Conservation (phyloP, 257 asterid species). For the Primulina huaijiensis region DNA sequence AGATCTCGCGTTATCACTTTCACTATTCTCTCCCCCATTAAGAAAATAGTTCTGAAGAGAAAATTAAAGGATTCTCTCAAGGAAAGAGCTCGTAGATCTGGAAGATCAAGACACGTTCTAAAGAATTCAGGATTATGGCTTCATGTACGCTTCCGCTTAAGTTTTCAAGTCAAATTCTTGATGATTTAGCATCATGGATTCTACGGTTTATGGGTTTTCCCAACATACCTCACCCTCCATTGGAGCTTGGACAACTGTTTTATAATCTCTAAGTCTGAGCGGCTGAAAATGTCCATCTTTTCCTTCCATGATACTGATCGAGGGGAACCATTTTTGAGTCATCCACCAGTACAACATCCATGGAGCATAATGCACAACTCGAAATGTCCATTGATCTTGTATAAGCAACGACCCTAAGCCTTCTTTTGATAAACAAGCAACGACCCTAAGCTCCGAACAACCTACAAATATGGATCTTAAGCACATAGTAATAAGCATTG, state of each 20-base stretch:
- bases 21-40: too few relatives aligned
- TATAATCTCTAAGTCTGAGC: constrained; percentile 54
- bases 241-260: constrained; percentile 40
- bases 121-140: too few relatives aligned
- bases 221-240: constrained; percentile 60
- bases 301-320: constrained; percentile 54
- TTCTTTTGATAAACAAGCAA: constrained; percentile 42
- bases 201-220: too few relatives aligned
- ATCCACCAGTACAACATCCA: constrained; percentile 84
- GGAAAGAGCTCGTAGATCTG: too few relatives aligned
- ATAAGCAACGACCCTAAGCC: constrained; percentile 32
- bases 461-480: constrained; percentile 32
- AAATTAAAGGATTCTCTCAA: too few relatives aligned
- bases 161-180: too few relatives aligned
- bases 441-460: constrained; percentile 85
- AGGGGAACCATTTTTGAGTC: constrained; percentile 75
- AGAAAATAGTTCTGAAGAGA: too few relatives aligned
- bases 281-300: constrained; percentile 38
- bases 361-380: constrained; percentile 65
- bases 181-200: too few relatives aligned
- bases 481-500: constrained; percentile 1
- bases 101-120: too few relatives aligned
- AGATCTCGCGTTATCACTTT: too few relatives aligned
- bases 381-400: constrained; percentile 52
- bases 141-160: too few relatives aligned